Base-by-base conservation (phyloP, 2,329 filamentous ascomycete genomes). In the Pseudocercospora eumusae region DNA sequence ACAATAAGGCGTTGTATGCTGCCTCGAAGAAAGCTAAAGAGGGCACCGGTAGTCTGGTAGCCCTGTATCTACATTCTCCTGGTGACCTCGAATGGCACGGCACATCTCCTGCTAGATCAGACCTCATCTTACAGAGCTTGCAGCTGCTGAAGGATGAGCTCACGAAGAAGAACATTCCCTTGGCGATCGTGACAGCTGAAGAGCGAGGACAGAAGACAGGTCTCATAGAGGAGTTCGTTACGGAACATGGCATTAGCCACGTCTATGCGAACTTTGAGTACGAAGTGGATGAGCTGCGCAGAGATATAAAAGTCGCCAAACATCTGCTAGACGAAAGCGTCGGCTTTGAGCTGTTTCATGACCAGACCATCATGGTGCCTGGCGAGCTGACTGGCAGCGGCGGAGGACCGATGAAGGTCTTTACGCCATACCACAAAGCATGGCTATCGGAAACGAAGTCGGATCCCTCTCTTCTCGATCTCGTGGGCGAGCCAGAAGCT, bases 211-310 rank as follows among this genome's bases (percentile, higher is more conserved):
- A 78, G 20, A 80, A 81, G 57, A 76, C 79, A 0, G 71, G 76
- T 2, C 75, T 72, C 0, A 74, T 81, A 5, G 62, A 78, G 20
- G 68, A 79, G 0, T 82, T 82, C 63, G 68, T 81, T 31, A 75
- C 78, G 49, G 73, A 80, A 9, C 74, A 81, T 45, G 71, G 76
- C 21, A 69, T 82, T 11, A 80, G 77, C 1, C 79, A 83, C 55
- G 73, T 83, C 1, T 83, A 77, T 64, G 79, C 77, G 15, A 82
- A 83, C 57, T 86, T 92, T 63, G 92, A 96, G 73, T 96, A 96
- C 70, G 93, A 96, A 75, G 91, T 96, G 0, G 93, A 97, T 72
- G 93, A 96, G 76, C 77, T 96, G 60, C 82, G 92, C 36, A 73
- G 81, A 1, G 81, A 83, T 64, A 76, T 81, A 50, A 76, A 77